These are phyloP conservation scores for Ganoderma boninense DNA, from an alignment of 1,284 basidiomycete species.

Conservation along the genomic window DNA sequence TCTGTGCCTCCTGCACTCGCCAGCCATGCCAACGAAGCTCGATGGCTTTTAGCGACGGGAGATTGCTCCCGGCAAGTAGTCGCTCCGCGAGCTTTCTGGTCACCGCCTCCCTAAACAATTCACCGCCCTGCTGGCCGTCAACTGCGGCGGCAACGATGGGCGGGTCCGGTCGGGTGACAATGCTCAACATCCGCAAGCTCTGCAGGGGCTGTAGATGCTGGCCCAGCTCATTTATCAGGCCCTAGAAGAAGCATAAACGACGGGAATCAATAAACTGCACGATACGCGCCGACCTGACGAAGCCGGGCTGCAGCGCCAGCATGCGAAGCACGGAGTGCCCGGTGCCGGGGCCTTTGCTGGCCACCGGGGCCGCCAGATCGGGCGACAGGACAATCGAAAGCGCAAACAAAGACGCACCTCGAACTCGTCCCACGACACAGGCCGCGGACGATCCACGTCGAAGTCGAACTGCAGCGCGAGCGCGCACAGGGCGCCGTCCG, in stretches of 20 bases:
- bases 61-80: constrained; percentile 16
- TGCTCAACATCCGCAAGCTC: constrained; percentile 27
- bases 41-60: constrained; percentile 29
- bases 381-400: background rate
- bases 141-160: constrained; percentile 16
- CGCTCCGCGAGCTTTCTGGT: constrained; percentile 29
- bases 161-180: constrained; percentile 35
- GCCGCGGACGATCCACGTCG: constrained; percentile 12
- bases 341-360: background rate
- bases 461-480: constrained; percentile 28
- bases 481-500: constrained; percentile 17
- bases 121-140: constrained; percentile 15
- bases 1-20: constrained; percentile 22
- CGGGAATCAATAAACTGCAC: constrained; percentile 5
- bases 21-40: constrained; percentile 40
- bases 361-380: background rate
- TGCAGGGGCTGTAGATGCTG: constrained; percentile 22
- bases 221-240: constrained; percentile 24
- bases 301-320: background rate
- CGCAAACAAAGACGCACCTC: constrained; percentile 23
- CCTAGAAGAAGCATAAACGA: constrained; percentile 22
- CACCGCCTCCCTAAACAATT: constrained; percentile 22
- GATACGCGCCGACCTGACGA: background rate
- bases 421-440: constrained; percentile 27
- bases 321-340: constrained; percentile 5